phyloP scores from a whole-genome alignment of 169 alveolate genomes.

The Condylostoma magnum region DNA sequence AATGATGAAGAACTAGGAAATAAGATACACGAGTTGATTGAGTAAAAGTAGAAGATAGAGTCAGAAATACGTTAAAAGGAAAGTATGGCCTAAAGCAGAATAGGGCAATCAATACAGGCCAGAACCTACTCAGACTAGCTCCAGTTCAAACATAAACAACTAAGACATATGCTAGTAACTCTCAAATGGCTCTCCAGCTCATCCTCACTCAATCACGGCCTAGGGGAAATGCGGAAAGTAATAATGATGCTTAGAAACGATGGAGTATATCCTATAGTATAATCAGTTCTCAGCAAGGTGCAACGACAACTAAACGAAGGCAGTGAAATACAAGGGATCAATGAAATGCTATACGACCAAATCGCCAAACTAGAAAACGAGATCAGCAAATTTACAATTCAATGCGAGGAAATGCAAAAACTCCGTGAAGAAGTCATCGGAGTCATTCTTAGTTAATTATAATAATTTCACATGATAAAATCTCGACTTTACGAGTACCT shows the following conservation, averaged over 20 bases:
- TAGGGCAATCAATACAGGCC: no score
- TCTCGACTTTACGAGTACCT: no score
- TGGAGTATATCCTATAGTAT: not conserved
- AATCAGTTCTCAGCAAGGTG: not conserved
- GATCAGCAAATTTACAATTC: not conserved
- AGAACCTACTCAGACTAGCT: not conserved
- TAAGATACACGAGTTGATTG: no score
- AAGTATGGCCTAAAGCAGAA: no score
- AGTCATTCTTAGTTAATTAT: no score
- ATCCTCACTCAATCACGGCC: not conserved
- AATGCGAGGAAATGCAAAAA: not conserved
- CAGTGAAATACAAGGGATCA: not conserved
- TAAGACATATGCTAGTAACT: not conserved
- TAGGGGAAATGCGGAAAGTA: not conserved
- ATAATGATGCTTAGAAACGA: not conserved
- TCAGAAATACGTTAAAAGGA: no score
- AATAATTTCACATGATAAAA: no score
- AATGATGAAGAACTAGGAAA: no score
- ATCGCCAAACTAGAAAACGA: not conserved
- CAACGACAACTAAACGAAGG: not conserved
- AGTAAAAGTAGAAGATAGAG: no score
- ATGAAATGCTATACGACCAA: not conserved
- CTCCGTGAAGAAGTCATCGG: no score
- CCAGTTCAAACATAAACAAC: not conserved
- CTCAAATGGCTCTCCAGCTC: not conserved